A percentile compares a stretch with the other conserved stretches of the same genome.
Conservation (phyloP, 2,329 filamentous ascomycete genomes). For the Monosporascus ibericus region DNA sequence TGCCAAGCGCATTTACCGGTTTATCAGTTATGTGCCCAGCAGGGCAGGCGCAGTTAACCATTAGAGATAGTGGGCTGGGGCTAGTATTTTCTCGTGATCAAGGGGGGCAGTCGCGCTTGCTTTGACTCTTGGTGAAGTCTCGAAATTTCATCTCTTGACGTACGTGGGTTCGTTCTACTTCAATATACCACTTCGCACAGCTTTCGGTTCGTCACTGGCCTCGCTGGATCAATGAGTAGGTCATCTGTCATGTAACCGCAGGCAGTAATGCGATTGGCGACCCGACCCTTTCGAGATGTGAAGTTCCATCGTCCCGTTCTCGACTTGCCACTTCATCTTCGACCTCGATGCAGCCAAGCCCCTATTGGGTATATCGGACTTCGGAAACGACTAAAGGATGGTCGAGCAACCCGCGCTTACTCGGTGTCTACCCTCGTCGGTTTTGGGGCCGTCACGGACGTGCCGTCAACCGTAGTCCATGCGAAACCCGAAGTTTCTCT, state of each 20-base stretch:
- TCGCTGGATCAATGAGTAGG: background rate
- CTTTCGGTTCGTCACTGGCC: background rate
- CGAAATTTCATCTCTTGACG: background rate
- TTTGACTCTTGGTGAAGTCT: background rate
- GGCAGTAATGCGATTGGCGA: conserved; percentile 29
- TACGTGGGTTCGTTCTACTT: background rate
- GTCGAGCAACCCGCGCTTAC: conserved; percentile 5
- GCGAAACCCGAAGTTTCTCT: background rate
- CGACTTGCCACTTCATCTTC: conserved; percentile 8
- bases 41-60: too few relatives aligned
- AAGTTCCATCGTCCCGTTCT: conserved; percentile 18
- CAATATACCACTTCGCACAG: background rate
- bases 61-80: too few relatives aligned
- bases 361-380: background rate
- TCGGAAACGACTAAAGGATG: background rate
- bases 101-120: too few relatives aligned
- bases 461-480: conserved; percentile 11
- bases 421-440: conserved; percentile 7
- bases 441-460: conserved; percentile 8
- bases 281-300: conserved; percentile 24
- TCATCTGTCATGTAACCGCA: conserved; percentile 18
- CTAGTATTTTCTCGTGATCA: too few relatives aligned
- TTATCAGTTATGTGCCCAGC: background rate
- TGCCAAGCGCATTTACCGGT: too few relatives aligned
- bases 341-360: conserved; percentile 6